Evolutionary conservation across 768 basidiomycete species (phyloP).

Genomic region (Pleurotus salmoneostramineus): DNA sequence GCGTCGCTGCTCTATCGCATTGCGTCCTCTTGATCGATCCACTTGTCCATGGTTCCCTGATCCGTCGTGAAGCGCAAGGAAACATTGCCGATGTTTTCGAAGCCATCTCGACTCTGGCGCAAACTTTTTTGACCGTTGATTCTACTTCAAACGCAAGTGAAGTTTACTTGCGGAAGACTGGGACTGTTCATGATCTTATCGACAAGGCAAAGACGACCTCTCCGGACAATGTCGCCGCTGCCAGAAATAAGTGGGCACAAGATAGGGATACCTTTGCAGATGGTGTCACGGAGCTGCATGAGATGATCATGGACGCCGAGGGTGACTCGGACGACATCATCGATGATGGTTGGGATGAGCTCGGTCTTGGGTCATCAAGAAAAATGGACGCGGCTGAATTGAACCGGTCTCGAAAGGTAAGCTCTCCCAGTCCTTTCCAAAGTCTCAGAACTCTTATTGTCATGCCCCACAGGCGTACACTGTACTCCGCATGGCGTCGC

Average conservation of each 20-base stretch:
- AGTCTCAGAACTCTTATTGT: not conserved
- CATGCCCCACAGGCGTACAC: conserved; percentile 45
- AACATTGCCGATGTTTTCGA: conserved; percentile 38
- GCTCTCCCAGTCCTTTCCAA: not conserved
- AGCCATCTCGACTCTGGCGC: conserved; percentile 38
- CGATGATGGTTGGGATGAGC: conserved; percentile 64
- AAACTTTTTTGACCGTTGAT: conserved; percentile 37
- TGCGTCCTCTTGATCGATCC: conserved; percentile 41
- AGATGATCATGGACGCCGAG: conserved; percentile 42
- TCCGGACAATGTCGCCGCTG: conserved; percentile 52
- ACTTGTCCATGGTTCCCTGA: conserved; percentile 37
- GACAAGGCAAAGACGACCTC: conserved; percentile 50
- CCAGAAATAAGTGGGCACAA: conserved; percentile 44
- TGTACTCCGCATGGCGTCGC: conserved; percentile 52
- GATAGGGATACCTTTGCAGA: conserved; percentile 61
- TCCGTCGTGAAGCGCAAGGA: conserved; percentile 38
- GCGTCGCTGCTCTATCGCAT: conserved; percentile 46
- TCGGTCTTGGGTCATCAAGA: conserved; percentile 42
- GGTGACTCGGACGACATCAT: conserved; percentile 26
- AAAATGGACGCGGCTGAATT: conserved; percentile 47
- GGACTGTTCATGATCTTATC: conserved; percentile 59
- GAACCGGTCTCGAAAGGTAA: conserved; percentile 57
- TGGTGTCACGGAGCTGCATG: conserved; percentile 51
- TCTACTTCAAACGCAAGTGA: conserved; percentile 26
- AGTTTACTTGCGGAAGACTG: conserved; percentile 54